These are phyloP conservation scores for Elsinoe ampelina DNA, from an alignment of 2,329 filamentous ascomycete species.

Conservation along the genomic window DNA sequence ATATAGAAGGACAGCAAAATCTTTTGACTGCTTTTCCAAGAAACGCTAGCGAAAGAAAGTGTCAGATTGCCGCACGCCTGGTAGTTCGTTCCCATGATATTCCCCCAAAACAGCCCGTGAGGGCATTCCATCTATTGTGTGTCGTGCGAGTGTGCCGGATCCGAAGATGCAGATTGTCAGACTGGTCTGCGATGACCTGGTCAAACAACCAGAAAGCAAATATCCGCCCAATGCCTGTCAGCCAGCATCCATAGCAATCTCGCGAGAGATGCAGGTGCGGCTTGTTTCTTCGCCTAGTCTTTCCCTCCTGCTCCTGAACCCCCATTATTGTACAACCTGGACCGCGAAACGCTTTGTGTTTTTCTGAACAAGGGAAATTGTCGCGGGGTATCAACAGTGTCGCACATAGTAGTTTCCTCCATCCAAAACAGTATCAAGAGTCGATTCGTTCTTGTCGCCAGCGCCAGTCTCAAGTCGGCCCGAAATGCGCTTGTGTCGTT, in stretches of 20 bases:
- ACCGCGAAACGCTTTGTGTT: background rate
- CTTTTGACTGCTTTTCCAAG: slow-evolving; percentile 2
- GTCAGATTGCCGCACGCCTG: background rate
- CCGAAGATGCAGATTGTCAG: background rate
- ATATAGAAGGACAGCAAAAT: background rate
- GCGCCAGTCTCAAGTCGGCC: slow-evolving; percentile 1
- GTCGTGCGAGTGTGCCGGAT: background rate
- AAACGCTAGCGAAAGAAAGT: background rate
- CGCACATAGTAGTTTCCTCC: background rate
- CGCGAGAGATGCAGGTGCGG: slow-evolving; percentile 1
- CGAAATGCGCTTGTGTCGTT: slow-evolving; percentile 1
- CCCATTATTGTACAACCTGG: slow-evolving; percentile 9
- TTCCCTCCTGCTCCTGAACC: slow-evolving; percentile 12
- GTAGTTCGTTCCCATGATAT: background rate
- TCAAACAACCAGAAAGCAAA: background rate
- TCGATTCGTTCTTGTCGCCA: slow-evolving; percentile 6
- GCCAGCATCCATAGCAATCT: background rate
- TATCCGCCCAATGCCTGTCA: background rate
- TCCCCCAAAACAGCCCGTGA: background rate
- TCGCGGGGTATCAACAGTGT: background rate
- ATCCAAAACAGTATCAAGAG: background rate
- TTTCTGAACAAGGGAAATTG: background rate
- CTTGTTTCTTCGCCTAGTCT: slow-evolving; percentile 3
- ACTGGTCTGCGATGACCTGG: background rate
- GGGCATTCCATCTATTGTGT: slow-evolving; percentile 9